These are phyloP conservation scores for Bipolaris oryzae DNA, from an alignment of 2,329 filamentous ascomycete genomes.

Conservation along the genomic window DNA sequence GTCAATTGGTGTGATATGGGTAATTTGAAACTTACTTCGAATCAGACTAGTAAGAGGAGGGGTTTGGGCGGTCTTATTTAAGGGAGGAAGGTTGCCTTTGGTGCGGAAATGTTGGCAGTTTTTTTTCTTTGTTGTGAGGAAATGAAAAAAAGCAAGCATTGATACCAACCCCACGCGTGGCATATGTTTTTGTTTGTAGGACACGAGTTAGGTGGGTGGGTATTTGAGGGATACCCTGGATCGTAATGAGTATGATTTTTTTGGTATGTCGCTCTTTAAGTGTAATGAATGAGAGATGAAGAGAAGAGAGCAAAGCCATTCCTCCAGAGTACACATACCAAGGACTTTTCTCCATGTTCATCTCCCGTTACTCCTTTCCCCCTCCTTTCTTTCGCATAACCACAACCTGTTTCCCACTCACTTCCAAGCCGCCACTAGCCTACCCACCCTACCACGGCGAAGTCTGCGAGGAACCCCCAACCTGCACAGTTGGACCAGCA, in stretches of 20 bases:
- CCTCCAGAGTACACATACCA: too few species aligned
- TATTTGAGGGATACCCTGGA: too few species aligned
- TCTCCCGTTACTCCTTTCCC: too few species aligned
- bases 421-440: not conserved
- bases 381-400: not conserved
- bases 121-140: not conserved
- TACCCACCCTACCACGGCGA: conserved; percentile 6
- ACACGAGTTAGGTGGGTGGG: not conserved
- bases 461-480: conserved; percentile 18
- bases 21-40: conserved; percentile 31
- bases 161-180: not conserved
- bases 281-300: too few species aligned
- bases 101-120: not conserved
- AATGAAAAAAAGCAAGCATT: not conserved
- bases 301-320: too few species aligned
- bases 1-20: conserved; percentile 48
- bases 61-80: conserved; percentile 3
- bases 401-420: not conserved
- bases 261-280: not conserved
- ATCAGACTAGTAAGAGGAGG: conserved; percentile 10
- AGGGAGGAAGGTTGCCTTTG: not conserved
- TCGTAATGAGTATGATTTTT: not conserved
- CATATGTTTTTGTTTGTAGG: not conserved
- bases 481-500: conserved; percentile 13
- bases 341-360: too few species aligned